Percentiles rank a stretch among this genome's conserved stretches.
These are phyloP conservation scores for Isabelozyma gotoi DNA, from an alignment of 805 yeast genomes.

Conservation along the genomic window DNA sequence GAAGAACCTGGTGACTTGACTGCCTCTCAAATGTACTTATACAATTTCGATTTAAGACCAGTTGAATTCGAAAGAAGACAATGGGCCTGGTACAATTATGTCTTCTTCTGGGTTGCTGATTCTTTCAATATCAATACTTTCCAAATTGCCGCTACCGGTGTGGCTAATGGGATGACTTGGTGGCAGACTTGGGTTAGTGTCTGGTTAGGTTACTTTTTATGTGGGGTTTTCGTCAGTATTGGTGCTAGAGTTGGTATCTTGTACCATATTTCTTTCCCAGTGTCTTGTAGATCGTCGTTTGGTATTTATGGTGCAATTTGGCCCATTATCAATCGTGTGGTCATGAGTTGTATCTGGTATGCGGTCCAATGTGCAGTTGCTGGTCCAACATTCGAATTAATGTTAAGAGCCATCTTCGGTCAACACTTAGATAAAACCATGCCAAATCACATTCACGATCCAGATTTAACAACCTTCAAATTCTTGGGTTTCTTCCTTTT, in stretches of 20 bases:
- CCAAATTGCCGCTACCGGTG: conserved; percentile 88
- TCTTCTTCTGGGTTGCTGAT: conserved; percentile 85
- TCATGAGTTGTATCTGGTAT: conserved; percentile 86
- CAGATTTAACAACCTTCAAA: conserved; percentile 68
- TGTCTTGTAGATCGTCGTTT: conserved; percentile 75
- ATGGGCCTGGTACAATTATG: conserved; percentile 86
- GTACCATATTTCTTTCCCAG: conserved; percentile 85
- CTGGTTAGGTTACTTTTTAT: conserved; percentile 77
- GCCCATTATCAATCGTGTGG: conserved; percentile 88
- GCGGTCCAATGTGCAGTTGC: conserved; percentile 85
- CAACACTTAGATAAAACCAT: conserved; percentile 59
- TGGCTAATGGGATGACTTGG: conserved; percentile 70
- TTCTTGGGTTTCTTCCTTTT: conserved; percentile 77
- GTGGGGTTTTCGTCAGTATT: conserved; percentile 68
- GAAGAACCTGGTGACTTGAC: conserved; percentile 45
- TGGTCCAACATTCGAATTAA: conserved; percentile 58
- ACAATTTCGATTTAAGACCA: conserved; percentile 76
- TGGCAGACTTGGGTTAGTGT: conserved; percentile 91
- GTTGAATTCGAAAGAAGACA: conserved; percentile 70
- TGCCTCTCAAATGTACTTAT: conserved; percentile 61
- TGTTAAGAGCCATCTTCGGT: conserved; percentile 77
- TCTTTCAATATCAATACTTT: conserved; percentile 87
- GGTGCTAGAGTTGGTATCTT: conserved; percentile 77
- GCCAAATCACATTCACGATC: conserved; percentile 57
- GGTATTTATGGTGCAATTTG: conserved; percentile 85